Percentiles rank a stretch among this genome's conserved stretches.
These are phyloP conservation scores for Hypoxylon fuscum DNA, from an alignment of 495 filamentous ascomycete species.

Conservation along the genomic window DNA sequence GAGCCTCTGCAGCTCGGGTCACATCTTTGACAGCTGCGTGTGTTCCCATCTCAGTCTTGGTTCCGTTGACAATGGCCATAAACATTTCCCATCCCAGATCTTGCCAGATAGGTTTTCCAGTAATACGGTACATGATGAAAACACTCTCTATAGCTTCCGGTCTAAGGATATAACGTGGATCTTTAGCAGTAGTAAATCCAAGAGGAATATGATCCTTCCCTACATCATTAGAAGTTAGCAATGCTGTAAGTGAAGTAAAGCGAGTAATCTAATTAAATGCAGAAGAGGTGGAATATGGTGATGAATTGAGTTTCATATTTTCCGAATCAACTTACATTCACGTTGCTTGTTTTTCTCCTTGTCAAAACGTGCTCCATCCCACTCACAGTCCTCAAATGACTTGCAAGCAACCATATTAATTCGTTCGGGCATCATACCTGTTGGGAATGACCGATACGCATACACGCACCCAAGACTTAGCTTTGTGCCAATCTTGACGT, in stretches of 20 bases:
- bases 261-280: too few relatives aligned
- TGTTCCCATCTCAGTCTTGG: constrained; percentile 64
- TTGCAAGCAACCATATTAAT: constrained; percentile 72
- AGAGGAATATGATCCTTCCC: constrained; percentile 42
- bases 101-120: constrained; percentile 67
- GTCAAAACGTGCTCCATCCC: constrained; percentile 70
- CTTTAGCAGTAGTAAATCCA: constrained; percentile 51
- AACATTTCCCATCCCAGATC: constrained; percentile 83
- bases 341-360: constrained; percentile 36
- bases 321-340: constrained; percentile 35
- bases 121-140: constrained; percentile 76
- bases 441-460: constrained; percentile 77
- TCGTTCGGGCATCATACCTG: constrained; percentile 87
- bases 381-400: constrained; percentile 67
- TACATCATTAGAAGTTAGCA: constrained; percentile 2
- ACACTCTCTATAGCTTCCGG: constrained; percentile 75
- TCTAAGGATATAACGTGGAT: constrained; percentile 56
- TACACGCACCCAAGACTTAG: constrained; percentile 89
- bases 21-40: constrained; percentile 72
- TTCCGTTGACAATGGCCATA: constrained; percentile 65
- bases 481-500: constrained; percentile 75
- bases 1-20: constrained; percentile 32
- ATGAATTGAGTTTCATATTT: too few relatives aligned
- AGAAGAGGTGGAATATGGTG: too few relatives aligned
- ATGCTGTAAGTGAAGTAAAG: not conserved